These are phyloP conservation scores for Sicyos baderoa DNA, from an alignment of 306 rosid genomes.

Conservation along the genomic window DNA sequence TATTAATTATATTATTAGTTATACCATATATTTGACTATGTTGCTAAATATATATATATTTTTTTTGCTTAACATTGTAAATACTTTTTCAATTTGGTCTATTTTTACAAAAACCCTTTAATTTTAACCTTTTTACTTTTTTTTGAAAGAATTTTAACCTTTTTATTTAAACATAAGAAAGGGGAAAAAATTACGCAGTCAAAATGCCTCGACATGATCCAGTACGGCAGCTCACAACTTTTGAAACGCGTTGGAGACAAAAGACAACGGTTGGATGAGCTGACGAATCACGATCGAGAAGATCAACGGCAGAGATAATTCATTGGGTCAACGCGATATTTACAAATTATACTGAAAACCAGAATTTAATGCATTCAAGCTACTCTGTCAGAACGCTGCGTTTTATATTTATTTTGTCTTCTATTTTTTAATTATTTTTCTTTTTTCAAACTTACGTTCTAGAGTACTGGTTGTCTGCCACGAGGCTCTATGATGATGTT, in stretches of 20 bases:
- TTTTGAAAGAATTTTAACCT: no score
- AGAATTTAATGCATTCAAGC: conserved; percentile 29
- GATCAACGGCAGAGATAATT: conserved; percentile 21
- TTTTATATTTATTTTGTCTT: neutral
- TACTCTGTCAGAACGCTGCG: conserved; percentile 18
- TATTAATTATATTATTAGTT: no score
- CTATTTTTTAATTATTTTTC: neutral
- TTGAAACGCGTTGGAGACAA: neutral
- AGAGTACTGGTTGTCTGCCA: no score
- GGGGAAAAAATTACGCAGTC: neutral
- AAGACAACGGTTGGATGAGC: neutral
- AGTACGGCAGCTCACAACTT: neutral
- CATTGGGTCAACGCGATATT: conserved; percentile 26
- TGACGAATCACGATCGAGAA: neutral
- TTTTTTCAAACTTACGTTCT: neutral
- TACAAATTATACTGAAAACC: no score
- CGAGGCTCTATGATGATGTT: no score
- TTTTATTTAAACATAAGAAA: neutral
- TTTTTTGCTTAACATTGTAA: no score
- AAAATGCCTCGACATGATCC: neutral
- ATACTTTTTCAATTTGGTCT: no score
- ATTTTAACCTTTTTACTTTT: no score
- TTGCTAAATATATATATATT: no score
- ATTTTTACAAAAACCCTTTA: no score
- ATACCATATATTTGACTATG: no score